A percentile compares a stretch with the other conserved stretches of the same genome.
phyloP scores from a whole-genome alignment of 75 land plant genomes.

The Chamaecyparis obtusa region DNA sequence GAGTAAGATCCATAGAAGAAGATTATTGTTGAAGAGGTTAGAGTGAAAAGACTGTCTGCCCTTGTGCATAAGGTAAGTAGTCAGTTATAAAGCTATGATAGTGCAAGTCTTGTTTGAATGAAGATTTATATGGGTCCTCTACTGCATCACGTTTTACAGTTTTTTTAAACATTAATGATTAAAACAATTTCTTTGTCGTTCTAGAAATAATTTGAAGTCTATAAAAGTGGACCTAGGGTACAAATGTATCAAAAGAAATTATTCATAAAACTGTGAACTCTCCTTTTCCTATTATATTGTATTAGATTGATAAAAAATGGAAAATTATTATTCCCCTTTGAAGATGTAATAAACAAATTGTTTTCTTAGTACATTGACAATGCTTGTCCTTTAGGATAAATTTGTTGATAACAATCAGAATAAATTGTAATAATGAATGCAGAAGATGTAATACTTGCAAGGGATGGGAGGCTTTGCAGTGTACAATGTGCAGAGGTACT shows the following conservation, averaged over 20 bases:
- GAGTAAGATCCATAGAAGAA: no score
- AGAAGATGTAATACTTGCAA: conserved; percentile 85
- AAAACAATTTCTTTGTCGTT: neutral
- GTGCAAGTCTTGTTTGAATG: no score
- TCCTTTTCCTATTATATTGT: neutral
- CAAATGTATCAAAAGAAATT: neutral
- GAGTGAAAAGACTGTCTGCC: no score
- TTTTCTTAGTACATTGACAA: neutral
- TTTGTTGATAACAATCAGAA: neutral
- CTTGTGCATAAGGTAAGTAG: no score
- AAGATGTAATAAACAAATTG: neutral
- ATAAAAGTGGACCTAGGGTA: neutral
- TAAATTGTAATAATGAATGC: conserved; percentile 13
- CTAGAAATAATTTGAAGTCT: neutral
- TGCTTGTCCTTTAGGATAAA: neutral
- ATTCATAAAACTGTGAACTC: neutral
- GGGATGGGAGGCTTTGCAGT: conserved; percentile 89
- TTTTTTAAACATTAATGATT: neutral
- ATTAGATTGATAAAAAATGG: neutral
- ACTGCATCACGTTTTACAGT: neutral
- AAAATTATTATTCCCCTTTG: neutral
- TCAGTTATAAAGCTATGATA: no score
- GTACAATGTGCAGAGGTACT: conserved; percentile 84
- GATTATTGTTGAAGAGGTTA: no score
- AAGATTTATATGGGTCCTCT: neutral